phyloP scores from a whole-genome alignment of 352 stramenopile species.

The Phytophthora ramorum region DNA sequence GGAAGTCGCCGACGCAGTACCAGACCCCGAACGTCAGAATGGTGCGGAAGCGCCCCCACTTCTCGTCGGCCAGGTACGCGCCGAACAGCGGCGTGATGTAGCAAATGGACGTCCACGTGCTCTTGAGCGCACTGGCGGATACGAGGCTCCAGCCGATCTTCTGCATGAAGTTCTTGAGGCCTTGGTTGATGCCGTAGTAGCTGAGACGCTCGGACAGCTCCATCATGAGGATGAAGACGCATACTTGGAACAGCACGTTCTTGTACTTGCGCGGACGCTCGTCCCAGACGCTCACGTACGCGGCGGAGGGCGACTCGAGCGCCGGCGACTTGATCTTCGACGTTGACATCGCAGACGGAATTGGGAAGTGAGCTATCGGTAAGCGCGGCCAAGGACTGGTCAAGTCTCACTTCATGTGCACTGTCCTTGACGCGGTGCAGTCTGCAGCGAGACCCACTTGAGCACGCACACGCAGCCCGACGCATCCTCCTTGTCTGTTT shows the following conservation, averaged over 20 bases:
- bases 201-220: slow-evolving; percentile 74
- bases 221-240: slow-evolving; percentile 70
- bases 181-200: slow-evolving; percentile 89
- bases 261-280: slow-evolving; percentile 52
- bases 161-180: slow-evolving; percentile 88
- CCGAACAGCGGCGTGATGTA: slow-evolving; percentile 70
- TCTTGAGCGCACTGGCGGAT: slow-evolving; percentile 68
- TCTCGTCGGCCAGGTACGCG: slow-evolving; percentile 67
- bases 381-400: background rate
- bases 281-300: slow-evolving; percentile 53
- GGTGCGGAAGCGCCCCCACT: slow-evolving; percentile 66
- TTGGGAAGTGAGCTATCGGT: slow-evolving; percentile 27
- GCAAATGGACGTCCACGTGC: slow-evolving; percentile 66
- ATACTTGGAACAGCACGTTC: slow-evolving; percentile 70
- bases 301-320: slow-evolving; percentile 18
- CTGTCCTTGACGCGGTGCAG: slow-evolving; percentile 21
- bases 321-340: slow-evolving; percentile 46
- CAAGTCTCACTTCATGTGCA: slow-evolving; percentile 9
- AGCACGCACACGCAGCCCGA: slow-evolving; percentile 2
- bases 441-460: slow-evolving; percentile 7
- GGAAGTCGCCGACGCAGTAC: slow-evolving; percentile 66
- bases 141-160: slow-evolving; percentile 66
- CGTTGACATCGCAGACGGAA: slow-evolving; percentile 32
- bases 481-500: slow-evolving; percentile 29
- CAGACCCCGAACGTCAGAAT: slow-evolving; percentile 61